Base-by-base conservation (phyloP, 2,329 filamentous ascomycete species). In the Fusarium austroafricanum region DNA sequence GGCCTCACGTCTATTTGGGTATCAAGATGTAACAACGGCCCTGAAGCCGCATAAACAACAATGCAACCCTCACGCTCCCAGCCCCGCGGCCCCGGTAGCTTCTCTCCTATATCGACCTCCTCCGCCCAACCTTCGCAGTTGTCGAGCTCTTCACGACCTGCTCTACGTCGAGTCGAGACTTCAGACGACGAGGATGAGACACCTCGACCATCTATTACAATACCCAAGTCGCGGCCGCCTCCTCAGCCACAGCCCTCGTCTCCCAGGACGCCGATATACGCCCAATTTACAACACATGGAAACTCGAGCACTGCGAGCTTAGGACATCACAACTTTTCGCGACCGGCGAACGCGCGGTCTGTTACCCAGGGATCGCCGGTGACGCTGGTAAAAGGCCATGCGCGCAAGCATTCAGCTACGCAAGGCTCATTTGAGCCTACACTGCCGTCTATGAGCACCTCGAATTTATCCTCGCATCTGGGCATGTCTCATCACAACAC, bases 361-460 rank as follows among this genome's bases (percentile, higher is more conserved):
- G 70, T 70, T 47, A 67, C 75, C 47, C 73, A 77, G 68, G 66
- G 75, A 67, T 71, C 74, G 54, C 63, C 75, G 21, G 72, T 75
- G 57, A 79, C 75, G 49, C 67, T 70, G 55, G 75, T 73, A 51
- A 82, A 80, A 63, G 76, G 75, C 23, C 81, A 91, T 83, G 79
- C 86, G 76, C 79, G 90, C 79, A 90, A 89, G 69, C 86, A 92
- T 72, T 92, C 92, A 63, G 87, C 90, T 70, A 91, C 87, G 10
- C 91, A 92, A 76, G 92, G 92, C 73, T 87, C 90, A 73, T 94
- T 94, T 75, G 92, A 94, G 75, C 88, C 91, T 40, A 89, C 86
- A 21, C 81, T 94, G 46, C 90, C 91, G 21, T 89, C 88, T 4
- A 86, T 86, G 44, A 84, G 80, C 71, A 81, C 79, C 4, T 87